phyloP scores from a whole-genome alignment of 345 rosid genomes.

The Citrus medica region DNA sequence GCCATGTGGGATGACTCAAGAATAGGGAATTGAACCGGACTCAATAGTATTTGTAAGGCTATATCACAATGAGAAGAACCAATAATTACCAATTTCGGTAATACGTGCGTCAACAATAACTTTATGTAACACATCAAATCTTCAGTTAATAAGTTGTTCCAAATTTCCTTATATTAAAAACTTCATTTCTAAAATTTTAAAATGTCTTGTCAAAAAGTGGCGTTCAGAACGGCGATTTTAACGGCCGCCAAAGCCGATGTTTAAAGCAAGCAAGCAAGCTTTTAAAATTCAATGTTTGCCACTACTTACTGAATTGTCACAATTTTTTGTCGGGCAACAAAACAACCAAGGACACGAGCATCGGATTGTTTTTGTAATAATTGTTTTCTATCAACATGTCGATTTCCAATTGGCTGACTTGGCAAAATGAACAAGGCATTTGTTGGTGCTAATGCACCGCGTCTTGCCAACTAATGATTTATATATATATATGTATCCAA shows the following conservation, averaged over 20 bases:
- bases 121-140: neutral
- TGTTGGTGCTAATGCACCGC: neutral
- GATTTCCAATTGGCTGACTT: neutral
- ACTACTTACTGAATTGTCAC: conserved; percentile 2
- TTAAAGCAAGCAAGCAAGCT: conserved; percentile 1
- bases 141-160: too few species aligned
- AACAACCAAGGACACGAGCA: neutral
- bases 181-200: too few species aligned
- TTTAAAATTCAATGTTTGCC: conserved; percentile 16
- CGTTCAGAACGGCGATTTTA: conserved; percentile 6
- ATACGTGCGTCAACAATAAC: too few species aligned
- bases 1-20: too few species aligned
- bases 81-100: neutral
- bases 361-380: neutral
- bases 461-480: neutral
- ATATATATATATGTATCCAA: neutral
- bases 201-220: neutral
- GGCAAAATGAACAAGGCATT: neutral
- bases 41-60: too few species aligned
- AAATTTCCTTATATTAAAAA: too few species aligned
- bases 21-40: too few species aligned
- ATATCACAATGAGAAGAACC: neutral
- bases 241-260: conserved; percentile 17
- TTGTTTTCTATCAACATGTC: neutral
- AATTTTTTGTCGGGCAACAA: neutral